A percentile compares a stretch with the other conserved stretches of the same genome.
Evolutionary conservation across 1,284 basidiomycete genomes (phyloP).

Genomic region (Vanrija sp.): DNA sequence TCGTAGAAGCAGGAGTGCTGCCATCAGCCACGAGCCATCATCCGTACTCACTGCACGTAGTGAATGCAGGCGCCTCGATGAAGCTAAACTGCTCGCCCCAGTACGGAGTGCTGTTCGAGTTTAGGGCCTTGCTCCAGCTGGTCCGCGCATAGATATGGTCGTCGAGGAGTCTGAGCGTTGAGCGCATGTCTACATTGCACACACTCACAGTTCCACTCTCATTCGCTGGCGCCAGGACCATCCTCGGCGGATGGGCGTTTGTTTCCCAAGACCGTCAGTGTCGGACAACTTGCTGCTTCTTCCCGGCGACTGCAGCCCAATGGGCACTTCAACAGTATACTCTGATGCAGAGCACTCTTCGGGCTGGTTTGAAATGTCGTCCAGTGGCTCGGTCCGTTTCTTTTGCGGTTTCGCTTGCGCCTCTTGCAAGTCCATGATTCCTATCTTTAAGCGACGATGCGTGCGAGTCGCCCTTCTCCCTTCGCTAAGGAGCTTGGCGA

Average conservation of each 20-base stretch:
- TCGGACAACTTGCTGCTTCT: no score
- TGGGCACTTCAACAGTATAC: no score
- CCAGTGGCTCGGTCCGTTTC: conserved; percentile 1
- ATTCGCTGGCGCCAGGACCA: conserved; percentile 25
- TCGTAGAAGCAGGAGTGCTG: conserved; percentile 7
- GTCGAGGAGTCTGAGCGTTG: conserved; percentile 12
- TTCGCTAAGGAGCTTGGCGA: conserved; percentile 7
- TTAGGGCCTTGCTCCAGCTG: conserved; percentile 23
- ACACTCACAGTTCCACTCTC: conserved; percentile 25
- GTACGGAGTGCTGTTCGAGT: conserved; percentile 18
- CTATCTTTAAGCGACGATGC: conserved; percentile 23
- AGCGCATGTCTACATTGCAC: background rate
- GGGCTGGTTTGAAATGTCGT: background rate
- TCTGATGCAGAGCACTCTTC: background rate
- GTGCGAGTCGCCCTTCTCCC: background rate
- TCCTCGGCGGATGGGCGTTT: conserved; percentile 2
- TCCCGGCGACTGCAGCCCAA: background rate
- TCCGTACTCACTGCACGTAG: conserved; percentile 20
- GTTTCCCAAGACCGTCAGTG: no score
- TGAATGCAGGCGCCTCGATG: conserved; percentile 17
- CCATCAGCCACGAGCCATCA: background rate
- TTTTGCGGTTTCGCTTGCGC: background rate
- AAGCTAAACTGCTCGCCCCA: conserved; percentile 31
- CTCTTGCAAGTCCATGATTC: conserved; percentile 27
- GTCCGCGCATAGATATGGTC: conserved; percentile 22